Conservation (phyloP, 2,329 filamentous ascomycete genomes). For the Xylariaceae sp. region DNA sequence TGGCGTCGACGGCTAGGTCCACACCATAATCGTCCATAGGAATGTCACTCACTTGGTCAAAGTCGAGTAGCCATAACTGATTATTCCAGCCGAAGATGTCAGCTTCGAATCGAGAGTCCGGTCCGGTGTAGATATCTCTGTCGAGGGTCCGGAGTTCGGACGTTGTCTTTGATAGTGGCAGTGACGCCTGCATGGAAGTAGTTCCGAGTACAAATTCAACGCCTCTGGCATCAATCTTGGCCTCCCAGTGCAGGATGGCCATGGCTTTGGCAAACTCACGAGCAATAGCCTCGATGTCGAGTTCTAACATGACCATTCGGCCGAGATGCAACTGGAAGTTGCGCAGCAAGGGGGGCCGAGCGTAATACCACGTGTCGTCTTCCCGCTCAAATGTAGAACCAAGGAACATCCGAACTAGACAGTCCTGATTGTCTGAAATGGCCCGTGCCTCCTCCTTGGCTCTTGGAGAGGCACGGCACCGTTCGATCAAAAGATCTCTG, state of each 20-base stretch:
- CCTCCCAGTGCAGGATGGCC: conserved; percentile 41
- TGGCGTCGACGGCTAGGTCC: conserved; percentile 37
- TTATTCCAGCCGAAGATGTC: conserved; percentile 25
- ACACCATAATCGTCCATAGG: conserved; percentile 37
- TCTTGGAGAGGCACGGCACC: conserved; percentile 14
- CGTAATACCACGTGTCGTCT: conserved; percentile 17
- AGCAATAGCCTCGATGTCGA: conserved; percentile 36
- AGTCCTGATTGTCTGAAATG: conserved; percentile 36
- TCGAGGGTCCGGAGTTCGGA: not conserved
- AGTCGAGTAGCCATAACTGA: conserved; percentile 43
- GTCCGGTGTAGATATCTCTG: not conserved
- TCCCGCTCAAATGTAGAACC: conserved; percentile 31
- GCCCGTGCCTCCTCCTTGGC: conserved; percentile 16
- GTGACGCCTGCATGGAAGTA: too few species aligned
- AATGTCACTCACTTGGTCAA: conserved; percentile 36
- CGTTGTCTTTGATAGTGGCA: not conserved
- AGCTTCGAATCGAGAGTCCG: not conserved
- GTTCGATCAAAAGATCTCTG: conserved; percentile 19
- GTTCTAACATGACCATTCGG: conserved; percentile 41
- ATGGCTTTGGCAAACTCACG: conserved; percentile 36
- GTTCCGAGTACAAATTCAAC: conserved; percentile 49
- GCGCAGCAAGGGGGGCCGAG: conserved; percentile 34
- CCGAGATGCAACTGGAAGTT: conserved; percentile 47
- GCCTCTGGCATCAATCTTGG: conserved; percentile 44
- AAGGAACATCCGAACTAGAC: conserved; percentile 45